Base-by-base conservation (phyloP, 139 green algal genomes). In the Chlorella sorokiniana region DNA sequence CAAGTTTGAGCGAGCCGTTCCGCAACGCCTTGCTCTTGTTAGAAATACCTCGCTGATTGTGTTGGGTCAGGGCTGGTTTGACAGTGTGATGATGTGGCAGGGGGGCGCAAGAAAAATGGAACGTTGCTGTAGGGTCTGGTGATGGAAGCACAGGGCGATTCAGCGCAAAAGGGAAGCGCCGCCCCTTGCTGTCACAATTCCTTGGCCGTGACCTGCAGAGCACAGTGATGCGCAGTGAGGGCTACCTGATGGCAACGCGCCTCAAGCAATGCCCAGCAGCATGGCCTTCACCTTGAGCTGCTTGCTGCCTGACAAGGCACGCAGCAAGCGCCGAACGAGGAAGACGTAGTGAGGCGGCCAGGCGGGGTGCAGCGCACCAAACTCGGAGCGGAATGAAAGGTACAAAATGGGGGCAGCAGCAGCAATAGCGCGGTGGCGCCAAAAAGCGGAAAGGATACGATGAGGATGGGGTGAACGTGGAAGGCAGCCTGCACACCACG, bases 311-410 rank as follows among this genome's bases (percentile, higher is more conserved):
- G 40, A 40, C 8, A 79, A 54, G 8, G 73, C 73, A 45, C 73
- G 54, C 59, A 79, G 40, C 52, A 79, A 37, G 37, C 73, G 35
- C 6, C 38, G 52, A 14, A 29, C 16, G 0, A 79, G 73, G 54
- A 79, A 79, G 54, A 79, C 10, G 73, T 79, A 79, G 73, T 79
- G 73, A 10, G 73, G 73, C 54, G 73, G 73, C 73, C 73, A 79
- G 23, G 40, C 29, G 33, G 73, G 73, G 54, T 79, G 73, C 73
- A 79, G 37, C 16, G 25, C 37, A 0, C 20, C 54, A 56, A 79
- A 79, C 73, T 79, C 73, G 10, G 20, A n/a, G 11, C 51, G 51
- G n/a, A 79, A 69, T 3, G 35, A 40, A 1, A 79, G 73, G 73
- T 56, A 79, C 54, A 79, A 31, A 23, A 79, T 79, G 54, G 59